phyloP scores from a whole-genome alignment of 163 green algal genomes.

The Scenedesmus sp. region DNA sequence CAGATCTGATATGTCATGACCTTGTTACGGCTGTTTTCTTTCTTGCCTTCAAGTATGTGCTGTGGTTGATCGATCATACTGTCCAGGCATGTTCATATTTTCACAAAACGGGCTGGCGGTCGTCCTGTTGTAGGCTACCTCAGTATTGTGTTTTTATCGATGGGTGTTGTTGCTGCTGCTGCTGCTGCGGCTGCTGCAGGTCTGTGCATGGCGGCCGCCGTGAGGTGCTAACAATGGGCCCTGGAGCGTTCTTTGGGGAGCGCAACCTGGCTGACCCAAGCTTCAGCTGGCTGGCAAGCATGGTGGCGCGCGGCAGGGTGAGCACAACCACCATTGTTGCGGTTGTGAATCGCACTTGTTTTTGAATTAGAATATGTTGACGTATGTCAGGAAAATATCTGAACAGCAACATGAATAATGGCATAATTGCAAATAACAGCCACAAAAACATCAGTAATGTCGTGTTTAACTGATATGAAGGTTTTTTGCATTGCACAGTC shows the following conservation, averaged over 20 bases:
- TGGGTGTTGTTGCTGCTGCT: neutral
- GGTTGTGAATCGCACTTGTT: neutral
- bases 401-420: too few relatives aligned
- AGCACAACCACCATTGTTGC: neutral
- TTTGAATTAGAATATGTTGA: too few relatives aligned
- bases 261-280: neutral
- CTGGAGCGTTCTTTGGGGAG: constrained; percentile 51
- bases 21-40: too few relatives aligned
- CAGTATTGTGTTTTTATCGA: too few relatives aligned
- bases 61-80: neutral
- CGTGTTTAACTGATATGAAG: too few relatives aligned
- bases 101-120: too few relatives aligned
- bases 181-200: neutral
- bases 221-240: constrained; percentile 57
- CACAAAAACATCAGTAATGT: too few relatives aligned
- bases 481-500: neutral
- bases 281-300: constrained; percentile 52
- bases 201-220: constrained; percentile 22
- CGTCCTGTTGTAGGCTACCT: too few relatives aligned
- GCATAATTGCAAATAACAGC: too few relatives aligned
- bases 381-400: too few relatives aligned
- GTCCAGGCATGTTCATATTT: neutral
- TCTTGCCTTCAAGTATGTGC: too few relatives aligned
- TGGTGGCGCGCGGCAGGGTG: constrained; percentile 13
- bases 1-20: too few relatives aligned